phyloP scores from a whole-genome alignment of 352 stramenopile species.

The Phytophthora sp. region DNA sequence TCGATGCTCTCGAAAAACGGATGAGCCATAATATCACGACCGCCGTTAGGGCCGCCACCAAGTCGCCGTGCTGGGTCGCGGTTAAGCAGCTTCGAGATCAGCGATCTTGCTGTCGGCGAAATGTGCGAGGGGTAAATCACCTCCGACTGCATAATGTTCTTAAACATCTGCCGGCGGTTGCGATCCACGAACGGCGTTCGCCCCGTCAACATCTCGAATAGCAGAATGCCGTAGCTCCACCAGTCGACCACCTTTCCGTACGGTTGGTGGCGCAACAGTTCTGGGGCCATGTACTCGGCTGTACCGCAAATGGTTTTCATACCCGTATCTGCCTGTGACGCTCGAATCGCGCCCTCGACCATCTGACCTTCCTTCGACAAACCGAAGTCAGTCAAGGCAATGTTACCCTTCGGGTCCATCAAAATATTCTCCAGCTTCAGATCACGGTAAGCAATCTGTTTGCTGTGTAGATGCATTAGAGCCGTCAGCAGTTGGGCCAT shows the following conservation, averaged over 20 bases:
- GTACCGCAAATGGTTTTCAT: constrained; percentile 93
- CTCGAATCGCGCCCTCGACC: constrained; percentile 82
- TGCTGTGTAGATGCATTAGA: constrained; percentile 89
- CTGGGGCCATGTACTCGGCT: constrained; percentile 89
- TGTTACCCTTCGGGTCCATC: constrained; percentile 89
- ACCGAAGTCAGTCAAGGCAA: constrained; percentile 88
- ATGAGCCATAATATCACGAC: constrained; percentile 88
- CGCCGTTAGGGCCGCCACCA: constrained; percentile 87
- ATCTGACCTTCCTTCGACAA: constrained; percentile 87
- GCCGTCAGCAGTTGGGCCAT: constrained; percentile 89
- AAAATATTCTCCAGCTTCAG: constrained; percentile 92
- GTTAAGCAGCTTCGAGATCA: constrained; percentile 92
- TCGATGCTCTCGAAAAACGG: constrained; percentile 87
- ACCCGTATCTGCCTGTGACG: constrained; percentile 76
- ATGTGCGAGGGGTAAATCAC: constrained; percentile 91
- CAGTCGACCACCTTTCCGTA: constrained; percentile 92
- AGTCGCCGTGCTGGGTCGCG: constrained; percentile 94
- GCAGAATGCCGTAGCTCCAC: constrained; percentile 90
- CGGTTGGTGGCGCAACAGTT: constrained; percentile 82
- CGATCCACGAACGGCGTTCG: constrained; percentile 88
- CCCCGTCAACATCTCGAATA: constrained; percentile 91
- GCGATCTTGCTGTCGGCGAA: constrained; percentile 64
- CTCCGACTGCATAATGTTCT: constrained; percentile 91
- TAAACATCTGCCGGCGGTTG: constrained; percentile 91
- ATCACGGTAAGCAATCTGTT: constrained; percentile 90